A percentile compares a stretch with the other conserved stretches of the same genome.
These are phyloP conservation scores for Daphne laureola DNA, from an alignment of 441 rosid genomes.

Conservation along the genomic window DNA sequence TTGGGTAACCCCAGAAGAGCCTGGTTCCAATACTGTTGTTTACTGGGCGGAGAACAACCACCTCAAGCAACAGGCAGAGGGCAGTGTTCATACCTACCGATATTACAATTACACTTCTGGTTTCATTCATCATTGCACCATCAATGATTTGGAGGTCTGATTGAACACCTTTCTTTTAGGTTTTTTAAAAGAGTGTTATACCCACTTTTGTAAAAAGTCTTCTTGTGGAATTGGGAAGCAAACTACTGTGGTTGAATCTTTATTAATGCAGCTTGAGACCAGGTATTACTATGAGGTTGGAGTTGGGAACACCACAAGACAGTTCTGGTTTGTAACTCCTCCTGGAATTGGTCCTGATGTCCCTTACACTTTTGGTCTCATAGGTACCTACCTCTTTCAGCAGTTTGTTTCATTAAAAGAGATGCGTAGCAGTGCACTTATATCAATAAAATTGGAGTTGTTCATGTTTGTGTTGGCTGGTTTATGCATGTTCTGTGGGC, in stretches of 20 bases:
- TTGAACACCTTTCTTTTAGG: background rate
- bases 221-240: too few relatives aligned
- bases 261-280: slow-evolving; percentile 40
- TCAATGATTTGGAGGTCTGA: slow-evolving; percentile 50
- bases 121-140: slow-evolving; percentile 73
- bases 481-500: background rate
- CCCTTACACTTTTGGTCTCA: slow-evolving; percentile 84
- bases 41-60: slow-evolving; percentile 53
- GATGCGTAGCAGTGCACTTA: too few relatives aligned
- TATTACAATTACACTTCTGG: slow-evolving; percentile 73
- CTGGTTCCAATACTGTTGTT: slow-evolving; percentile 55
- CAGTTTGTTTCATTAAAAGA: background rate
- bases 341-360: slow-evolving; percentile 77
- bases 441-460: too few relatives aligned
- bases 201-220: background rate
- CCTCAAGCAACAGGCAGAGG: slow-evolving; percentile 32
- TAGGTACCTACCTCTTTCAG: slow-evolving; percentile 34
- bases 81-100: slow-evolving; percentile 41
- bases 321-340: slow-evolving; percentile 76
- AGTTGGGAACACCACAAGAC: slow-evolving; percentile 34
- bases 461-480: background rate
- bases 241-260: background rate
- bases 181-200: background rate
- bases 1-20: slow-evolving; percentile 71
- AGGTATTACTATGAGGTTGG: slow-evolving; percentile 73